These are phyloP conservation scores for Teunomyces panamensis DNA, from an alignment of 805 yeast genomes.

Conservation along the genomic window DNA sequence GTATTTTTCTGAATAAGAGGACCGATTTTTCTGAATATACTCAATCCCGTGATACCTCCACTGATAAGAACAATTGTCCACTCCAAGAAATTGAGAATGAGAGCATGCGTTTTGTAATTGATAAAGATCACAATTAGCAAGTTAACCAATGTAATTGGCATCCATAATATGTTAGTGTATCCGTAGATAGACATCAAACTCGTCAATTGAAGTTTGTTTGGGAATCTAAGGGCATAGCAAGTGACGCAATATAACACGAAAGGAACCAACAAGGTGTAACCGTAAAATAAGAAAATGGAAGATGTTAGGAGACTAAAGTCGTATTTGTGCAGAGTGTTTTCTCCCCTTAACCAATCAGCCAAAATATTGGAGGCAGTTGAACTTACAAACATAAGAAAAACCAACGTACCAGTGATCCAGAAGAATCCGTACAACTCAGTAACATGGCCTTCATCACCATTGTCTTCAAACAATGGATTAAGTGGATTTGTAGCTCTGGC, in stretches of 20 bases:
- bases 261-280: constrained; percentile 72
- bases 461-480: constrained; percentile 20
- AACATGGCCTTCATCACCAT: constrained; percentile 34
- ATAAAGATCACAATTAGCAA: constrained; percentile 56
- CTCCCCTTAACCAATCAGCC: constrained; percentile 50
- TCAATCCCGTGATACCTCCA: constrained; percentile 57
- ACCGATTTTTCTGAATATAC: constrained; percentile 47
- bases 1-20: constrained; percentile 37
- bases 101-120: constrained; percentile 28
- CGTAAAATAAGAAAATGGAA: constrained; percentile 69
- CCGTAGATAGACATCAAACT: constrained; percentile 77
- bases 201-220: constrained; percentile 47
- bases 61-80: constrained; percentile 64
- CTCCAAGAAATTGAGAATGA: constrained; percentile 50
- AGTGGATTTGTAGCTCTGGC: constrained; percentile 57
- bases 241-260: constrained; percentile 48
- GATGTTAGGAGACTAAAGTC: constrained; percentile 61
- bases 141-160: constrained; percentile 69
- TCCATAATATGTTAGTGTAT: constrained; percentile 79
- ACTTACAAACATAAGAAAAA: constrained; percentile 70
- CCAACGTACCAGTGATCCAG: constrained; percentile 86
- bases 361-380: constrained; percentile 66
- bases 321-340: constrained; percentile 40
- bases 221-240: constrained; percentile 53
- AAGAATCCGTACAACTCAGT: constrained; percentile 81